A percentile compares a stretch with the other conserved stretches of the same genome.
Conservation (phyloP, 2,329 filamentous ascomycete genomes). For the Fusarium sp. region DNA sequence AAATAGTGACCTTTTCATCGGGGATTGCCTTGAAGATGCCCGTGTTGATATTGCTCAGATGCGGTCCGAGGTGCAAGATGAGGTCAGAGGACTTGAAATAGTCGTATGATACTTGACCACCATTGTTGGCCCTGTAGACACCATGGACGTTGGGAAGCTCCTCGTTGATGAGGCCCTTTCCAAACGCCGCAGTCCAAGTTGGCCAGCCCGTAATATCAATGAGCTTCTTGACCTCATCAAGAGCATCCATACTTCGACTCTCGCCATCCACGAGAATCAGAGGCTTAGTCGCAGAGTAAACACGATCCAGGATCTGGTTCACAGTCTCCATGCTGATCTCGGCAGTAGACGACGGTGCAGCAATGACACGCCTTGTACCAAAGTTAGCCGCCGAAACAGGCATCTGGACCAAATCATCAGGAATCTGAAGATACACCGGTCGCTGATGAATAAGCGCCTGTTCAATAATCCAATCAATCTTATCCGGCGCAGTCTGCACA, state of each 20-base stretch:
- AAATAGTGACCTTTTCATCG: background rate
- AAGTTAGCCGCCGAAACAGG: constrained; percentile 1
- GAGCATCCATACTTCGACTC: background rate
- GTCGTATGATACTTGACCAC: background rate
- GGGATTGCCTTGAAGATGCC: constrained; percentile 12
- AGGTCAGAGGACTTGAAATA: constrained; percentile 22
- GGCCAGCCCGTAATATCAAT: constrained; percentile 3
- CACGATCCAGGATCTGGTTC: background rate
- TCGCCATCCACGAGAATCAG: constrained; percentile 18
- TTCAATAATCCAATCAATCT: constrained; percentile 22
- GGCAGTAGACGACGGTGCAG: background rate
- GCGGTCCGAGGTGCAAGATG: constrained; percentile 15
- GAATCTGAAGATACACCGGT: constrained; percentile 20
- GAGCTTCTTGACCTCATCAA: constrained; percentile 3
- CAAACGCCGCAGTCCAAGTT: constrained; percentile 21
- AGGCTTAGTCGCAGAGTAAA: constrained; percentile 18
- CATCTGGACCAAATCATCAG: constrained; percentile 17
- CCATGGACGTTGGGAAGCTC: constrained; percentile 21
- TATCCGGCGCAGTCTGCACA: background rate
- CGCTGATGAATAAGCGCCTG: constrained; percentile 12
- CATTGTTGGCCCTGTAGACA: constrained; percentile 3
- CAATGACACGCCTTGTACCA: background rate
- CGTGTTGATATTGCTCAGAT: constrained; percentile 26
- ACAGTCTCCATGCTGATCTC: background rate
- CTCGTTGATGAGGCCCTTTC: constrained; percentile 11